A percentile compares a stretch with the other conserved stretches of the same genome.
Conservation (phyloP, 2,329 filamentous ascomycete species). For the Ambrosiella xylebori region DNA sequence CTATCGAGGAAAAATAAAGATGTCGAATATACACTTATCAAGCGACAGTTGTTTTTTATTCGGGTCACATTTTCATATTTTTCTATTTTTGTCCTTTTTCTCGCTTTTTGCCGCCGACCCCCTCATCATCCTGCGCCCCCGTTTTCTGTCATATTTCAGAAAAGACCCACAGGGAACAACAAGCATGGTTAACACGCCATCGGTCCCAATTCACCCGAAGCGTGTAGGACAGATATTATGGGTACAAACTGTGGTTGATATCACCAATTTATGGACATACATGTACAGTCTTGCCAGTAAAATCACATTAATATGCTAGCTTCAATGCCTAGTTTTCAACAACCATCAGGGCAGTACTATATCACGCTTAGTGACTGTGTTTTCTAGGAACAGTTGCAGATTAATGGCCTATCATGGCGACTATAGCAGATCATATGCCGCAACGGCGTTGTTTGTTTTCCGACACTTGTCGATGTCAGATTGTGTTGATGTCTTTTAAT, state of each 20-base stretch:
- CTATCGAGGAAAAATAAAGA: too few species aligned
- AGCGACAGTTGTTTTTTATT: too few species aligned
- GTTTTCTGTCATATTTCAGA: background rate
- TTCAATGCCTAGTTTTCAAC: background rate
- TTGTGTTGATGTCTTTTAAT: background rate
- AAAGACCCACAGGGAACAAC: background rate
- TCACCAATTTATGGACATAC: too few species aligned
- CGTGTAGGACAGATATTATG: background rate
- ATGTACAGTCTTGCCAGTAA: too few species aligned
- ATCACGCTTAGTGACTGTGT: background rate
- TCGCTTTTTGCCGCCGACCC: too few species aligned
- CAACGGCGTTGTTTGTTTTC: background rate
- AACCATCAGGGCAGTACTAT: background rate
- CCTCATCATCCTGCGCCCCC: background rate
- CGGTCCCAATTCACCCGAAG: background rate
- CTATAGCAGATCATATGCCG: background rate
- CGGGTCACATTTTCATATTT: too few species aligned
- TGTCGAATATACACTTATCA: too few species aligned
- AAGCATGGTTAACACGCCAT: background rate
- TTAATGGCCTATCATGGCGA: background rate
- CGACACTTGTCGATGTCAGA: background rate
- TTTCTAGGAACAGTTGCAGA: background rate
- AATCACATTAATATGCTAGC: too few species aligned
- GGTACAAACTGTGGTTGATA: too few species aligned
- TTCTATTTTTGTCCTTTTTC: too few species aligned